Conservation (phyloP, 768 basidiomycete genomes). For the Hemileccinum impolitum region DNA sequence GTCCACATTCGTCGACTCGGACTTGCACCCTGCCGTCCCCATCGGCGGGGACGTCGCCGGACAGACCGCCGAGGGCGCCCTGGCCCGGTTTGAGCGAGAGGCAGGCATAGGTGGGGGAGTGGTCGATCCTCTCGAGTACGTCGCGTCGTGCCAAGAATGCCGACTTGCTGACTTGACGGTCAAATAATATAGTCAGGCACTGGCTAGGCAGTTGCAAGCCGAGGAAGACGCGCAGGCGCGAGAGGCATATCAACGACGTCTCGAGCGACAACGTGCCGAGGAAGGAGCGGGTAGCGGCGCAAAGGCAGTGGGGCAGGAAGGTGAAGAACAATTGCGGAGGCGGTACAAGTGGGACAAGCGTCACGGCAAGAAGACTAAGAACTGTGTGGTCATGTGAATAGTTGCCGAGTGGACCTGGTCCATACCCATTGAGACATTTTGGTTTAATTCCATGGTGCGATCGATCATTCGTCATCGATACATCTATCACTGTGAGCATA, state of each 20-base stretch:
- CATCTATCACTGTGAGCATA: no score
- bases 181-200: slow-evolving; percentile 54
- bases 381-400: slow-evolving; percentile 57
- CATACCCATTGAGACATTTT: no score
- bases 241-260: slow-evolving; percentile 32
- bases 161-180: not conserved
- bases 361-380: slow-evolving; percentile 40
- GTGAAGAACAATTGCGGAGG: slow-evolving; percentile 6
- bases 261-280: slow-evolving; percentile 15
- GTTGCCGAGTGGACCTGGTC: not conserved
- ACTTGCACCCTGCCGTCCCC: slow-evolving; percentile 61
- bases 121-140: slow-evolving; percentile 62
- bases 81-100: slow-evolving; percentile 48
- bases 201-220: slow-evolving; percentile 75
- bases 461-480: no score
- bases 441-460: no score
- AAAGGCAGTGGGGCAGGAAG: not conserved
- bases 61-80: slow-evolving; percentile 58
- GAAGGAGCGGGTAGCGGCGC: slow-evolving; percentile 12
- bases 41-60: slow-evolving; percentile 82
- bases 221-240: slow-evolving; percentile 67
- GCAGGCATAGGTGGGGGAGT: slow-evolving; percentile 24
- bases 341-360: slow-evolving; percentile 16
- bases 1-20: slow-evolving; percentile 74
- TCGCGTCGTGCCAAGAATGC: slow-evolving; percentile 14